Evolutionary conservation across 1,139 yeast genomes (phyloP), one percentile per base, ranked within the genome.

Genomic region (Yamadazyma jaroonii): DNA sequence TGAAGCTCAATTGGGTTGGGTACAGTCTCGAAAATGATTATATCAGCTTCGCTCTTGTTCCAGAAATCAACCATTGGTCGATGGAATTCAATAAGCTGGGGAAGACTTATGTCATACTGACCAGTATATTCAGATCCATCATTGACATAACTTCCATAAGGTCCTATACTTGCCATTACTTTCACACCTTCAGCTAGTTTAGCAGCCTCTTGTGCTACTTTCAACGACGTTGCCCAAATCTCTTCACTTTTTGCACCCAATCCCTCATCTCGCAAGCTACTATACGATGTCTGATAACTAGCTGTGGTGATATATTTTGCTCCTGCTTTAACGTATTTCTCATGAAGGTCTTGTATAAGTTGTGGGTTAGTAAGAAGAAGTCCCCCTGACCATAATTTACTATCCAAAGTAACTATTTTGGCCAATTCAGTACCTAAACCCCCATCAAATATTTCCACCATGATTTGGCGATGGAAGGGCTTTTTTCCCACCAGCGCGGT

Each of bases 41-140:
- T 41, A 45, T 79, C 84, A 3, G 81, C 77, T 3, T 61, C 53
- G 12, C 64, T 57, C 2, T 45, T 34, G 10, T 62, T 44, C 31
- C 77, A 61, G 25, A 63, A 68, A 10, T 60, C 47, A 10, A 78
- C 58, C 45, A 83, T 59, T 7, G 72, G 74, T 11, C 47, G 36
- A 52, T 84, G 88, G 53, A 77, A 81, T 3, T 56, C 53, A 4
- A 47, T 50, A 37, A 82, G 52, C 8, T 58, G 58, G 2, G 52
- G 54, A 20, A 50, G 49, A 1, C 58, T 54, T 6, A 53, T 61
- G 11, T 57, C 12, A 49, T 84, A 84, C 25, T 72, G 63, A 0
- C 90, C 90, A 2, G 81, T 78, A 50, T 80, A 84, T 49, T 84
- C 92, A 1, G 81, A 67, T 1, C 89, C 89, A 45, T 79, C 71